Conservation (phyloP, 495 filamentous ascomycete species). For the Cercophora samala region DNA sequence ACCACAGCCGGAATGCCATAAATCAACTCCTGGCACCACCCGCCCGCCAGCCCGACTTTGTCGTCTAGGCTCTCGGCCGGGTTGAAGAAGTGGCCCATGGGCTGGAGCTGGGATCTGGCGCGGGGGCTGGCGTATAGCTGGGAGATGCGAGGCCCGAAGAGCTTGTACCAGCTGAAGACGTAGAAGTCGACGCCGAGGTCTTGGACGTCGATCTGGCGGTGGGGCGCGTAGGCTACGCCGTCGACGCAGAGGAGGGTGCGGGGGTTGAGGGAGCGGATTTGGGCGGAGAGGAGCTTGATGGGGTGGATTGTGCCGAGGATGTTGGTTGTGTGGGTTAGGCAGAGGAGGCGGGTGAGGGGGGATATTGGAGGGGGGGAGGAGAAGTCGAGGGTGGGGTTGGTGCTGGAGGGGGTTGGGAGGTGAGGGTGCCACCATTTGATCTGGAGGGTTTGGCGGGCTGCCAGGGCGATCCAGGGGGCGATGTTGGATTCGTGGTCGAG, state of each 20-base stretch:
- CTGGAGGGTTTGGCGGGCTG: slow-evolving; percentile 49
- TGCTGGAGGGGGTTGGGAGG: slow-evolving; percentile 8
- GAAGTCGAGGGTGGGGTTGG: slow-evolving; percentile 54
- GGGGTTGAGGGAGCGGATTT: slow-evolving; percentile 47
- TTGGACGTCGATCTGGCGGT: slow-evolving; percentile 62
- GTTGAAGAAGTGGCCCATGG: slow-evolving; percentile 69
- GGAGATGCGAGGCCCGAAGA: slow-evolving; percentile 69
- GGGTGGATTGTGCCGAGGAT: slow-evolving; percentile 67
- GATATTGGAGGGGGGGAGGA: slow-evolving; percentile 55
- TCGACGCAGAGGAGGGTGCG: slow-evolving; percentile 49
- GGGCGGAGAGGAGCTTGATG: slow-evolving; percentile 52
- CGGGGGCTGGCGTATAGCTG: slow-evolving; percentile 58
- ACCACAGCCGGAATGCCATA: slow-evolving; percentile 55
- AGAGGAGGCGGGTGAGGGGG: slow-evolving; percentile 58
- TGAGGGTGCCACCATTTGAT: slow-evolving; percentile 65
- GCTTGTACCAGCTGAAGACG: slow-evolving; percentile 73
- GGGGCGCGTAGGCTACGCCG: slow-evolving; percentile 68
- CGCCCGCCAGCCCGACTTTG: slow-evolving; percentile 63
- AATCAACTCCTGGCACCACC: slow-evolving; percentile 61
- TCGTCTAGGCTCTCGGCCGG: slow-evolving; percentile 51
- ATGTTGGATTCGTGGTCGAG: slow-evolving; percentile 74
- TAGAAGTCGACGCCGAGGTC: slow-evolving; percentile 69
- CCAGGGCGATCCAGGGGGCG: slow-evolving; percentile 64
- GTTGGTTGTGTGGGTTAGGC: slow-evolving; percentile 67
- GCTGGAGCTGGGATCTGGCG: slow-evolving; percentile 48